A percentile compares a stretch with the other conserved stretches of the same genome.
Evolutionary conservation across 73 alveolate genomes (phyloP).

Genomic region (Paramecium biaurelia): DNA sequence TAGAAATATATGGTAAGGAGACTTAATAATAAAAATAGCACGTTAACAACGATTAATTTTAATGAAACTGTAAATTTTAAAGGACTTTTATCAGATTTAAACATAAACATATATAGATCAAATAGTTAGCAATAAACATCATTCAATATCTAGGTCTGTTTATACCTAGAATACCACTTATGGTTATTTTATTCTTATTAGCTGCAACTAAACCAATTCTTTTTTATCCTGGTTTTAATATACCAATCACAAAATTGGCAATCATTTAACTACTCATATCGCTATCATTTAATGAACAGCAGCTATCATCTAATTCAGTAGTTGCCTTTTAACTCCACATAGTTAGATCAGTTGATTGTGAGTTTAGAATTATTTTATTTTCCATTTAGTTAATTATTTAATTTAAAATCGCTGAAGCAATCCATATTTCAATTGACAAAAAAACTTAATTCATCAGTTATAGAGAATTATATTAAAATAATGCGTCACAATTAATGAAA

Average conservation of each 20-base stretch:
- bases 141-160: neutral
- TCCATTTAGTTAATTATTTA: neutral
- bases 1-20: neutral
- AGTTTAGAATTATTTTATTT: neutral
- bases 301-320: neutral
- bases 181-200: neutral
- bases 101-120: neutral
- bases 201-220: neutral
- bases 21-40: neutral
- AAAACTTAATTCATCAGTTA: neutral
- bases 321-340: neutral
- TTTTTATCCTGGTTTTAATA: slow-evolving; percentile 11
- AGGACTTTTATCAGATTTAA: neutral
- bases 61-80: neutral
- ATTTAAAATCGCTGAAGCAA: neutral
- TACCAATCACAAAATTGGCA: slow-evolving; percentile 20
- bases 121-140: neutral
- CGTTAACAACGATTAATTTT: neutral
- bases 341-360: neutral
- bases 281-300: neutral
- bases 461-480: neutral
- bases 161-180: slow-evolving; percentile 27
- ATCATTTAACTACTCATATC: neutral
- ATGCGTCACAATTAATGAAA: neutral
- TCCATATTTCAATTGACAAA: neutral